Conservation (phyloP, 129 eudicot species). For the Erigeron canadensis region DNA sequence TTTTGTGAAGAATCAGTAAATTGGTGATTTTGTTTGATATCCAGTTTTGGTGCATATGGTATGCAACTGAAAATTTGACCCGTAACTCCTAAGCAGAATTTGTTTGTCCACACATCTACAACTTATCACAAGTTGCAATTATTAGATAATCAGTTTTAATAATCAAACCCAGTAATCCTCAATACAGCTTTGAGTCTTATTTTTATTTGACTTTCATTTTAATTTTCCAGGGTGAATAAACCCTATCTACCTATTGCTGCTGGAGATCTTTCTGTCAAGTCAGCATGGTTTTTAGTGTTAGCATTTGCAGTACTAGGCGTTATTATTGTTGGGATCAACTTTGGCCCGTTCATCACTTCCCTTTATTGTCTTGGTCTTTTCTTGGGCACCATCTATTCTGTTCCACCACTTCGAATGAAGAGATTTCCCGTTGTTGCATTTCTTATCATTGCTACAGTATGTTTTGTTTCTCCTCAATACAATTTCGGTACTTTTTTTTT, state of each 20-base stretch:
- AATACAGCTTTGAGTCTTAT: not conserved
- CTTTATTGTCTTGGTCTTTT: conserved; percentile 91
- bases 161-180: not conserved
- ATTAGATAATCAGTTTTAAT: not conserved
- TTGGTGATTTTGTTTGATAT: too few relatives aligned
- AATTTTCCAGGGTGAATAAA: conserved; percentile 79
- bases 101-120: too few relatives aligned
- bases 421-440: conserved; percentile 93
- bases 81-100: too few relatives aligned
- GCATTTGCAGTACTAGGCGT: conserved; percentile 74
- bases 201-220: not conserved
- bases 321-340: conserved; percentile 74
- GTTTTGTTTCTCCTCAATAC: conserved; percentile 11
- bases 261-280: conserved; percentile 94
- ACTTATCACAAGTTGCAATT: too few relatives aligned
- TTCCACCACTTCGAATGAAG: conserved; percentile 97
- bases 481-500: not conserved
- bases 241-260: conserved; percentile 98
- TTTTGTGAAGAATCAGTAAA: too few relatives aligned
- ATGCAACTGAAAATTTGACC: too few relatives aligned
- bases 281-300: conserved; percentile 96
- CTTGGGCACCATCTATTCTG: conserved; percentile 95
- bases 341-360: conserved; percentile 80
- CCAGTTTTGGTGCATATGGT: too few relatives aligned
- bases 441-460: conserved; percentile 95